Evolutionary conservation across 306 rosid genomes (phyloP), one percentile per base, ranked within the genome.

Genomic region (Cyclanthera cordifolia): DNA sequence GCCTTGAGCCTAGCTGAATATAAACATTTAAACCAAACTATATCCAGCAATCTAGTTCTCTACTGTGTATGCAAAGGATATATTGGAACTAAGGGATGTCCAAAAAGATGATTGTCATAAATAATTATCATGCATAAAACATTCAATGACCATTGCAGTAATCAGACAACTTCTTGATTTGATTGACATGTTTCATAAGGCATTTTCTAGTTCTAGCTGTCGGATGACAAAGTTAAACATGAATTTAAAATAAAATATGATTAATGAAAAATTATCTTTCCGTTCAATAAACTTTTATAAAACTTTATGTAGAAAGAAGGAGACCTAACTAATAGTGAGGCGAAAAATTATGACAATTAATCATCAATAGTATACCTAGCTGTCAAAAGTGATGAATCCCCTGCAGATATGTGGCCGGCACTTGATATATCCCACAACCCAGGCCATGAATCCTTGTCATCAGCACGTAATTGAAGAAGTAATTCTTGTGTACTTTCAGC

Each of bases 351-450:
- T 21, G 21, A 45, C 25, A 6, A 50, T 37, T 12, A 12, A 41
- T 27, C 50, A 10, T 69, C 56, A 24, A 43, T 43, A 9, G 8
- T 56, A 71, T 88, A 91, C 97, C 94, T 79, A 67, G 95, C 98
- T 49, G 95, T 65, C 20, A 60, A 2, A 14, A 93, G 94, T 0
- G 96, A 87, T 1, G 95, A 84, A 80, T 89, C 94, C 1, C 91
- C 96, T 4, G 95, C 81, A 14, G 94, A 81, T 25, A 93, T 84
- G 76, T 93, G 98, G 8, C 96, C 98, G 10, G 96, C 96, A 72
- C 95, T 87, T 69, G 98, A 93, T 58, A 89, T 89, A 46, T 93
- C 98, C 98, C 96, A 93, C 74, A 87, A 74, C 24, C 90, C 90
- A 0, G 96, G 76, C 89, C 88, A 93, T 0, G 94, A 93, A 75